Conservation (phyloP, 148 eudicot genomes). For the Vaccinium macrocarpon region DNA sequence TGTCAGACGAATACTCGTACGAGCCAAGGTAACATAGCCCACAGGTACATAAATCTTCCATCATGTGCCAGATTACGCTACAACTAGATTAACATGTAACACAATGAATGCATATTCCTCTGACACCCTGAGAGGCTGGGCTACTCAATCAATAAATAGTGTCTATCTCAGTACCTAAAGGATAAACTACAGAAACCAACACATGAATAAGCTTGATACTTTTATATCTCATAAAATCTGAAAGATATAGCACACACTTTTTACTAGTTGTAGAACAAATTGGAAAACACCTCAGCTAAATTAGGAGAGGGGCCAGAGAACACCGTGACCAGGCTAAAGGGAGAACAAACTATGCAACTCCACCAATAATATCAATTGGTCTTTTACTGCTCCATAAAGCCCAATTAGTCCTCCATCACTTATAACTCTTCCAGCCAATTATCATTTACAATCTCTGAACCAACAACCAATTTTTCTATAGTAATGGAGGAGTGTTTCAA, state of each 20-base stretch:
- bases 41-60: not conserved
- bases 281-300: not conserved
- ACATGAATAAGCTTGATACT: not conserved
- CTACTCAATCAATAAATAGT: not conserved
- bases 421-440: not conserved
- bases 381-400: not conserved
- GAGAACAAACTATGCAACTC: not conserved
- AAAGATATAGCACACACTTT: not conserved
- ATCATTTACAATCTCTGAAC: not conserved
- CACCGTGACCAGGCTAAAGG: not conserved
- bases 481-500: not conserved
- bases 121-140: not conserved
- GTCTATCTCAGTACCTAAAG: not conserved
- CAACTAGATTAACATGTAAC: not conserved
- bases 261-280: not conserved
- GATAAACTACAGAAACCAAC: not conserved
- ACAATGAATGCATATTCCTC: not conserved
- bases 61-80: not conserved
- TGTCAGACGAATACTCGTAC: not conserved
- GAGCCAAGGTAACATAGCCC: not conserved
- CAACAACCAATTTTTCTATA: not conserved
- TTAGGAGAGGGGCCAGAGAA: not conserved
- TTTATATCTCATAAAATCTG: not conserved
- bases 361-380: not conserved
- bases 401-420: not conserved